phyloP scores from a whole-genome alignment of 1,284 basidiomycete genomes.

The Agroathelia rolfsii region DNA sequence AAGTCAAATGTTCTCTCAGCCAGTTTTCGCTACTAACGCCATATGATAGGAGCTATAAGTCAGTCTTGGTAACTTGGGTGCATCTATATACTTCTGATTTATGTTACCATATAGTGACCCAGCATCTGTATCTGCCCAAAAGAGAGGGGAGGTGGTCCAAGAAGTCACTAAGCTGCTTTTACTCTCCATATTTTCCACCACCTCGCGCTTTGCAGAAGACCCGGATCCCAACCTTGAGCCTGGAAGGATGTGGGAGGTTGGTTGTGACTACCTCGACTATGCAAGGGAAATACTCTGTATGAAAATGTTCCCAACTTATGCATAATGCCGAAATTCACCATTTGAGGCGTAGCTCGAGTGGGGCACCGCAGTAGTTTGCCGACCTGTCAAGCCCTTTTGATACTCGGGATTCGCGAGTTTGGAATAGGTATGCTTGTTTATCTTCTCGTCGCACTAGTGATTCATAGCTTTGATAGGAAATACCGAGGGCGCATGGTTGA shows the following conservation, averaged over 20 bases:
- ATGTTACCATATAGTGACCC: background rate
- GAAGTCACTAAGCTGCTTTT: constrained; percentile 54
- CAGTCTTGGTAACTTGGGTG: constrained; percentile 9
- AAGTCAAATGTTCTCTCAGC: constrained; percentile 13
- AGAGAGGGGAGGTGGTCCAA: background rate
- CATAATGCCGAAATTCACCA: too few relatives aligned
- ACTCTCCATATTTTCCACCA: constrained; percentile 69
- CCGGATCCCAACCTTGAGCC: constrained; percentile 29
- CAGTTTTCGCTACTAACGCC: background rate
- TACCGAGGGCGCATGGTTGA: constrained; percentile 86
- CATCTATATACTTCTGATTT: too few relatives aligned
- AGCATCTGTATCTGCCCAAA: constrained; percentile 16
- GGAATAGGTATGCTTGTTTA: constrained; percentile 82
- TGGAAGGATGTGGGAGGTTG: constrained; percentile 74
- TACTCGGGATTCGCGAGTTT: constrained; percentile 75
- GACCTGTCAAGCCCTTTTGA: constrained; percentile 68
- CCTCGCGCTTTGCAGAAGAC: constrained; percentile 54
- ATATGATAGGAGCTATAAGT: constrained; percentile 15
- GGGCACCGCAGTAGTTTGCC: too few relatives aligned
- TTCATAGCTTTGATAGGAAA: too few relatives aligned
- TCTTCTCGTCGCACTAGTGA: too few relatives aligned
- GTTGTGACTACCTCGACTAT: constrained; percentile 60
- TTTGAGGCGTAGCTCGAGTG: too few relatives aligned
- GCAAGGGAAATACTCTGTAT: constrained; percentile 66
- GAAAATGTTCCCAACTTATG: constrained; percentile 51